Evolutionary conservation across 495 filamentous ascomycete genomes (phyloP).

Genomic region (Neurospora sp.): DNA sequence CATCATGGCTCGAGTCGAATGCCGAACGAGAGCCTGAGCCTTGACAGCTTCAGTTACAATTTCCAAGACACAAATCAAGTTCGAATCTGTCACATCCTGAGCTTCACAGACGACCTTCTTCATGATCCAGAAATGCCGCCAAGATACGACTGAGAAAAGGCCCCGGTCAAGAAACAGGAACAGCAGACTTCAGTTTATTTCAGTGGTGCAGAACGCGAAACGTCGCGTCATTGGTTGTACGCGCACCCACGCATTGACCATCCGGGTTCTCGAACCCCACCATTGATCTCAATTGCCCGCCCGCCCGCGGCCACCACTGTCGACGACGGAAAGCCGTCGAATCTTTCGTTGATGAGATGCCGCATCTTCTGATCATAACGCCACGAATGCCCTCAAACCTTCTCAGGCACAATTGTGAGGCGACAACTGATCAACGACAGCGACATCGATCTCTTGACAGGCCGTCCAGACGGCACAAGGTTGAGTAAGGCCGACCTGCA

Average conservation of each 20-base stretch:
- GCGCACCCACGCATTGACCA: background rate
- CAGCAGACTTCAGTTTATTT: background rate
- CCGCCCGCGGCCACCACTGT: background rate
- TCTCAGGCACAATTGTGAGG: background rate
- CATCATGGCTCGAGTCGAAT: background rate
- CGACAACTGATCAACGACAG: background rate
- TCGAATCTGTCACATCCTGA: background rate
- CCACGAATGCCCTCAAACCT: background rate
- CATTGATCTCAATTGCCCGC: background rate
- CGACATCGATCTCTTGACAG: background rate
- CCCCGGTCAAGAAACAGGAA: background rate
- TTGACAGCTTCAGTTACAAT: background rate
- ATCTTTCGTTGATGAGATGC: background rate
- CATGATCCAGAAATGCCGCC: background rate
- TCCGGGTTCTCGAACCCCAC: background rate
- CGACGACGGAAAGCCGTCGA: background rate
- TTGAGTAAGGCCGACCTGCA: background rate
- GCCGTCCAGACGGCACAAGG: background rate
- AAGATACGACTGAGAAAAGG: background rate
- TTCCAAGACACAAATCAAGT: background rate
- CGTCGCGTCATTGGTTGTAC: background rate
- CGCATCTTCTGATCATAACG: background rate
- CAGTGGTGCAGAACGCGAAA: background rate
- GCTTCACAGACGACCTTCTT: background rate
- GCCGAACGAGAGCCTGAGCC: background rate